These are phyloP conservation scores for Xylaria sp. DNA, from an alignment of 2,329 filamentous ascomycete genomes.

Conservation along the genomic window DNA sequence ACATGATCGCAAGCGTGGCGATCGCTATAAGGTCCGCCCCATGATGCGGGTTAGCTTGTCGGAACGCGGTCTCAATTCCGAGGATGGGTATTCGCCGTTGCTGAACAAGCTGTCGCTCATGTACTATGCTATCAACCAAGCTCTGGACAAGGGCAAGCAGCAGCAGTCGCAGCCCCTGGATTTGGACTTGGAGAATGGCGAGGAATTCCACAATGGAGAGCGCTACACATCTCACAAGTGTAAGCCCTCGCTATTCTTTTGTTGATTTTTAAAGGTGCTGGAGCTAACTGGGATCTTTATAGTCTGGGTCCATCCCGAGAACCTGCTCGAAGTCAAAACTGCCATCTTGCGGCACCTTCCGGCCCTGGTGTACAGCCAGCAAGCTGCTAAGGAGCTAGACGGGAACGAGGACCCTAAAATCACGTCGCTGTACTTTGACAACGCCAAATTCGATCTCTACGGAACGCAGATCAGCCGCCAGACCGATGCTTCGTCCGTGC, in stretches of 20 bases:
- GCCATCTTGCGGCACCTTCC: slow-evolving; percentile 86
- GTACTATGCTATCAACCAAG: slow-evolving; percentile 90
- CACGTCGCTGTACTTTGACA: slow-evolving; percentile 96
- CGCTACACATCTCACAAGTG: slow-evolving; percentile 83
- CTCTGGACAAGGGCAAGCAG: slow-evolving; percentile 57
- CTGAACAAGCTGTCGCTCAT: slow-evolving; percentile 88
- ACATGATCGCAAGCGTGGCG: slow-evolving; percentile 88
- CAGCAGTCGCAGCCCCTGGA: slow-evolving; percentile 40
- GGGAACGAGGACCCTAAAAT: slow-evolving; percentile 80
- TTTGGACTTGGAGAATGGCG: slow-evolving; percentile 47
- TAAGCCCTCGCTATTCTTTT: slow-evolving; percentile 37
- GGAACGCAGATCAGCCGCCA: slow-evolving; percentile 74
- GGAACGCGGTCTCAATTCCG: slow-evolving; percentile 90
- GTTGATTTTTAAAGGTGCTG: neutral
- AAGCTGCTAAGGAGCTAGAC: slow-evolving; percentile 76
- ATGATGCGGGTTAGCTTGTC: slow-evolving; percentile 86
- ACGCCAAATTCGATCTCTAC: slow-evolving; percentile 78
- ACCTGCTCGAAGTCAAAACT: slow-evolving; percentile 94
- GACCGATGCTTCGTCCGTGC: slow-evolving; percentile 72
- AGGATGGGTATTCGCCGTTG: slow-evolving; percentile 79
- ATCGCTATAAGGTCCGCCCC: slow-evolving; percentile 80
- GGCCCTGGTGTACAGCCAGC: slow-evolving; percentile 86
- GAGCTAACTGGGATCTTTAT: slow-evolving; percentile 28
- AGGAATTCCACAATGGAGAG: slow-evolving; percentile 59
- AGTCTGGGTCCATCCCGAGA: slow-evolving; percentile 96